A percentile compares a stretch with the other conserved stretches of the same genome.
phyloP scores from a whole-genome alignment of 1,139 yeast genomes.

The Pichia inconspicua region DNA sequence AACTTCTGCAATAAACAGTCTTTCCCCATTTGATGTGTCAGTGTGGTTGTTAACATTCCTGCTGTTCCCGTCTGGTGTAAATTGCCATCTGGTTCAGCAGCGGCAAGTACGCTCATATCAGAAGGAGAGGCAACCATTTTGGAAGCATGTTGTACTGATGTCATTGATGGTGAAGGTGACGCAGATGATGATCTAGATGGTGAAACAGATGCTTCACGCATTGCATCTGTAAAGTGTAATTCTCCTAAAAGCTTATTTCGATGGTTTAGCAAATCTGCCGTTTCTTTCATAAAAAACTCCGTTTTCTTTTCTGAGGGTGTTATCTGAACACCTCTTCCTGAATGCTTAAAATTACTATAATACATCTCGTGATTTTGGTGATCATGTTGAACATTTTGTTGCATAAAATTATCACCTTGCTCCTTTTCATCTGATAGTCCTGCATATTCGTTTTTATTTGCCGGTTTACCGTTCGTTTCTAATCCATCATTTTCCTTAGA shows the following conservation, averaged over 20 bases:
- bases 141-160: not conserved
- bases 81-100: not conserved
- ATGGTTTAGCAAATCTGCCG: slow-evolving; percentile 8
- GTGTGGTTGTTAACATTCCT: not conserved
- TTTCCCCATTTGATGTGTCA: not conserved
- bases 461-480: too few relatives aligned
- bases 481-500: too few relatives aligned
- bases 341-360: not conserved
- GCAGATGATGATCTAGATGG: not conserved
- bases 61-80: too few relatives aligned
- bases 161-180: not conserved
- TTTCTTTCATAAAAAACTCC: slow-evolving; percentile 6
- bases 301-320: not conserved
- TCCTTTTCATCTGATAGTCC: not conserved
- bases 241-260: slow-evolving; percentile 10
- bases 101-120: slow-evolving; percentile 3
- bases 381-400: not conserved
- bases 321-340: not conserved
- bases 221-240: slow-evolving; percentile 5
- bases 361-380: not conserved
- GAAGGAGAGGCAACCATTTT: slow-evolving; percentile 1
- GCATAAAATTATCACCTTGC: too few relatives aligned
- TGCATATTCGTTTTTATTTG: too few relatives aligned
- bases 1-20: not conserved
- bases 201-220: not conserved